These are phyloP conservation scores for Sanguinoderma infundibulare DNA, from an alignment of 1,284 basidiomycete genomes.

Conservation along the genomic window DNA sequence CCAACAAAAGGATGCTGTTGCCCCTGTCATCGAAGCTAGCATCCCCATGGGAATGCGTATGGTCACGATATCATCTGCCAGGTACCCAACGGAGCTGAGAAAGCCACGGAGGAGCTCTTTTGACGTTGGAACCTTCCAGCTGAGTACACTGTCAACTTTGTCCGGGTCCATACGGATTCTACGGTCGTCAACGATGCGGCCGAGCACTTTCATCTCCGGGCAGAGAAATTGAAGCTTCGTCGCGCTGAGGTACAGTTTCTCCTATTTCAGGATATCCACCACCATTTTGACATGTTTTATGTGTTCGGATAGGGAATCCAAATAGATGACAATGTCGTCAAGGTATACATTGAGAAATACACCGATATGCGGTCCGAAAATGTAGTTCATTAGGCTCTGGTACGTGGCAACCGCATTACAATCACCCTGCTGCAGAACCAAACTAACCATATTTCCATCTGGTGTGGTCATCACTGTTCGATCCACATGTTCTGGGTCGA, in stretches of 20 bases:
- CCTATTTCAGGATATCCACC: constrained; percentile 25
- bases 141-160: too few relatives aligned
- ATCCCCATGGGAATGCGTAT: constrained; percentile 27
- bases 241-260: constrained; percentile 30
- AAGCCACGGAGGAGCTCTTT: constrained; percentile 26
- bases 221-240: constrained; percentile 36
- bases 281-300: constrained; percentile 28
- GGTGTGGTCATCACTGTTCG: constrained; percentile 15
- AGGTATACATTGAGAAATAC: constrained; percentile 19
- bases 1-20: constrained; percentile 23
- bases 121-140: constrained; percentile 35
- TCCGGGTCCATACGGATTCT: constrained; percentile 37
- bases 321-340: constrained; percentile 13
- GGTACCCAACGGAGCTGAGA: constrained; percentile 29
- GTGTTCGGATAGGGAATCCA: constrained; percentile 31
- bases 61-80: constrained; percentile 19
- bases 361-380: constrained; percentile 23
- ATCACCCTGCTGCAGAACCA: constrained; percentile 37
- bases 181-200: constrained; percentile 33
- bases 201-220: constrained; percentile 31
- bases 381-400: not conserved
- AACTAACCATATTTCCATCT: constrained; percentile 36
- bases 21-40: constrained; percentile 19
- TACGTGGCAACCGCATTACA: constrained; percentile 39
- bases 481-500: constrained; percentile 4